These are phyloP conservation scores for Zasmidium cellare DNA, from an alignment of 2,329 filamentous ascomycete species.

Conservation along the genomic window DNA sequence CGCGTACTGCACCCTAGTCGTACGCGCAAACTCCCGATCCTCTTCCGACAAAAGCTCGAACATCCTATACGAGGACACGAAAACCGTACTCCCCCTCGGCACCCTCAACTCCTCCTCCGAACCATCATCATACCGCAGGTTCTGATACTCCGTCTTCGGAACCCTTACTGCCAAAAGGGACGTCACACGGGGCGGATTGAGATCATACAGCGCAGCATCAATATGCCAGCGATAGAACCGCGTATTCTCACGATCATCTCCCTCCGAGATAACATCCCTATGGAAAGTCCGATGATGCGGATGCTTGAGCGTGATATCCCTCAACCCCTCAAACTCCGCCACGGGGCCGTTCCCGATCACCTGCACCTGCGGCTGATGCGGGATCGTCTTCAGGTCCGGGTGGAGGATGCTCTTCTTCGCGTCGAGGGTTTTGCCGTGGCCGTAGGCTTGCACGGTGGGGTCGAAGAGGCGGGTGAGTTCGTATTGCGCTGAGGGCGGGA, in stretches of 20 bases:
- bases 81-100: constrained; percentile 74
- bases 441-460: constrained; percentile 64
- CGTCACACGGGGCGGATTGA: constrained; percentile 73
- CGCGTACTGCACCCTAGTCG: constrained; percentile 71
- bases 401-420: constrained; percentile 67
- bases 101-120: constrained; percentile 65
- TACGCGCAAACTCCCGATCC: constrained; percentile 67
- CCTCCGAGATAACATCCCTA: constrained; percentile 60
- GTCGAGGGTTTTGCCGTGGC: constrained; percentile 74
- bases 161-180: constrained; percentile 73
- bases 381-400: constrained; percentile 77
- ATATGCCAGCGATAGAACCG: constrained; percentile 79
- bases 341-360: constrained; percentile 77
- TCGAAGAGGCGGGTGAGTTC: constrained; percentile 74
- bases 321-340: constrained; percentile 67
- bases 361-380: constrained; percentile 77
- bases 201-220: constrained; percentile 72
- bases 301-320: constrained; percentile 67
- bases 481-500: constrained; percentile 71
- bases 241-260: constrained; percentile 59
- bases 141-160: constrained; percentile 65
- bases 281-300: constrained; percentile 80
- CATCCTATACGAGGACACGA: constrained; percentile 70
- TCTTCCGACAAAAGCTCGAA: constrained; percentile 65
- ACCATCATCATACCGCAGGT: constrained; percentile 71